Percentiles rank a stretch among this genome's conserved stretches.
These are phyloP conservation scores for Cercospora sp. DNA, from an alignment of 2,329 filamentous ascomycete species.

Conservation along the genomic window DNA sequence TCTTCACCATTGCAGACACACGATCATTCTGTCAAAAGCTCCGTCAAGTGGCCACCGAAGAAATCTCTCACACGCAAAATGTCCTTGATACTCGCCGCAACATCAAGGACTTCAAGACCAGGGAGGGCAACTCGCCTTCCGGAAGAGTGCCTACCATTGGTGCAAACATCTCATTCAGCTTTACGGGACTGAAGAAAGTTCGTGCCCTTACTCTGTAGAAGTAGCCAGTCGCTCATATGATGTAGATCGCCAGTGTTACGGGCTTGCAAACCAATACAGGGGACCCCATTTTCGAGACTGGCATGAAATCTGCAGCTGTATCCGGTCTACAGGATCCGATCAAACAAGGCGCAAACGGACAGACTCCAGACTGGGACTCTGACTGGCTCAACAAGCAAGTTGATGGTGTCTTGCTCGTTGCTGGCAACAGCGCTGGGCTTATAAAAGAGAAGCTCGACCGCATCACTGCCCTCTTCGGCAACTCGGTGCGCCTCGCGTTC, in stretches of 20 bases:
- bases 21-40: conserved; percentile 29
- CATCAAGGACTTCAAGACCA: conserved; percentile 28
- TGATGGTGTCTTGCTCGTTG: conserved; percentile 42
- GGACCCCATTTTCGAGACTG: conserved; percentile 39
- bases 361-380: conserved; percentile 27
- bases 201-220: background rate
- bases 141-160: conserved; percentile 26
- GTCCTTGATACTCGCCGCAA: conserved; percentile 25
- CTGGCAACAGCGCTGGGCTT: conserved; percentile 36
- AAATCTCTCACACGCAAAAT: conserved; percentile 30
- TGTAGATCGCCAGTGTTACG: conserved; percentile 33
- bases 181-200: conserved; percentile 33
- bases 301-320: conserved; percentile 39
- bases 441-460: conserved; percentile 35
- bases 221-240: background rate
- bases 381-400: conserved; percentile 40
- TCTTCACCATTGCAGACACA: conserved; percentile 32
- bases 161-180: conserved; percentile 36
- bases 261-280: conserved; percentile 34
- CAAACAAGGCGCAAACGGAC: conserved; percentile 29
- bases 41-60: conserved; percentile 24
- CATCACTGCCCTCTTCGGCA: conserved; percentile 38
- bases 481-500: conserved; percentile 37
- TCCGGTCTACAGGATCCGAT: conserved; percentile 31
- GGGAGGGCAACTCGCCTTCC: conserved; percentile 11